Evolutionary conservation across 1,284 basidiomycete species (phyloP).

Genomic region (Laetiporus sulphureus): DNA sequence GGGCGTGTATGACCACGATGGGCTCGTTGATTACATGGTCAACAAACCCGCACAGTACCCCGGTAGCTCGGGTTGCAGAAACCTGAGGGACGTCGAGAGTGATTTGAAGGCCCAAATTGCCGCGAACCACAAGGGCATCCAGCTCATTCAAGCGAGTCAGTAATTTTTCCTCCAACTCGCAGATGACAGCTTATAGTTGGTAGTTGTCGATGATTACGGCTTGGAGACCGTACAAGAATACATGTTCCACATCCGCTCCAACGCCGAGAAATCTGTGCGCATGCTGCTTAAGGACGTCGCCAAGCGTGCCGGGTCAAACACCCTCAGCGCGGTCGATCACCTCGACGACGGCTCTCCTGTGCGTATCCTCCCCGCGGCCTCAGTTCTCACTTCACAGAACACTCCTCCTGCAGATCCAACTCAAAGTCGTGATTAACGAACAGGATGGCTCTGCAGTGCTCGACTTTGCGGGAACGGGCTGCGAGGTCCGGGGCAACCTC

Average conservation of each 20-base stretch:
- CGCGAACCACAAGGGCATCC: slow-evolving; percentile 91
- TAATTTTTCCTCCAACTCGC: background rate
- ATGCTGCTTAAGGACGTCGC: slow-evolving; percentile 78
- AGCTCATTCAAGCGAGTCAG: slow-evolving; percentile 70
- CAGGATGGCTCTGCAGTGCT: slow-evolving; percentile 76
- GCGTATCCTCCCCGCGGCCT: slow-evolving; percentile 15
- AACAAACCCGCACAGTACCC: slow-evolving; percentile 84
- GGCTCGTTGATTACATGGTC: slow-evolving; percentile 74
- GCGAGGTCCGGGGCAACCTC: slow-evolving; percentile 85
- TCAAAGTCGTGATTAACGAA: slow-evolving; percentile 78
- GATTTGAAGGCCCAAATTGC: slow-evolving; percentile 96
- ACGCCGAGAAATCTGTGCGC: slow-evolving; percentile 87
- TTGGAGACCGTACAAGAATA: slow-evolving; percentile 87
- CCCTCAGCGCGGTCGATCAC: slow-evolving; percentile 70
- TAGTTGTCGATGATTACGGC: slow-evolving; percentile 84
- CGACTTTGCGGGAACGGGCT: slow-evolving; percentile 89
- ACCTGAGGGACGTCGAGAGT: slow-evolving; percentile 85
- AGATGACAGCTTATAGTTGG: background rate
- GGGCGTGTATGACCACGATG: slow-evolving; percentile 76
- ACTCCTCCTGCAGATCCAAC: slow-evolving; percentile 50
- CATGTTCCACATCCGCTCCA: slow-evolving; percentile 86
- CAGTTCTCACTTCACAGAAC: background rate
- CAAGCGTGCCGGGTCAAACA: slow-evolving; percentile 55
- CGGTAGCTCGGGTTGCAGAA: slow-evolving; percentile 78
- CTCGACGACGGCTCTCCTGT: slow-evolving; percentile 87